Conservation (phyloP, 192 early-diverging fungal genomes). For the Diversispora eburnea region DNA sequence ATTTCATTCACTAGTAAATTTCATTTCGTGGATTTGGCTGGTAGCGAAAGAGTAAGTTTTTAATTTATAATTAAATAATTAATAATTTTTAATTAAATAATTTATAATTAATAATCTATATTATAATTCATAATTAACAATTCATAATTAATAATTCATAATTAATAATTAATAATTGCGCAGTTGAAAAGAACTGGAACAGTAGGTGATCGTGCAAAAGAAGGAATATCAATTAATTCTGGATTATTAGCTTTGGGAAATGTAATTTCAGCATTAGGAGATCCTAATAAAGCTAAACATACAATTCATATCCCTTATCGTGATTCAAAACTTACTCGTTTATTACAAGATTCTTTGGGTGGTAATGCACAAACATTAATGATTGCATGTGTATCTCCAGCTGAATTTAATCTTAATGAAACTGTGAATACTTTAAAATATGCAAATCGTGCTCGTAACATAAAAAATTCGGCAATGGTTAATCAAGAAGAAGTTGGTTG, state of each 20-base stretch:
- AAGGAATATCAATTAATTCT: slow-evolving; percentile 96
- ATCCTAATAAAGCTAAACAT: slow-evolving; percentile 53
- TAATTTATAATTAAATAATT: not conserved
- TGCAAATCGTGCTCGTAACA: slow-evolving; percentile 93
- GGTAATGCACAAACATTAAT: too few relatives aligned
- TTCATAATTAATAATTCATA: not conserved
- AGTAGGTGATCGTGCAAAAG: slow-evolving; percentile 86
- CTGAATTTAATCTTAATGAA: slow-evolving; percentile 80
- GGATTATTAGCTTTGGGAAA: slow-evolving; percentile 95
- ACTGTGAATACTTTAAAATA: slow-evolving; percentile 96
- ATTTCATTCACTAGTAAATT: slow-evolving; percentile 85
- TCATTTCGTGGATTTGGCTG: slow-evolving; percentile 98
- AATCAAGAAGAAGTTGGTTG: slow-evolving; percentile 68
- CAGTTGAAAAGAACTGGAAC: slow-evolving; percentile 88
- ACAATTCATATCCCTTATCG: slow-evolving; percentile 88
- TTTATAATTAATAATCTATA: not conserved
- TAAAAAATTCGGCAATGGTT: slow-evolving; percentile 84
- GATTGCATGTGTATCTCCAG: slow-evolving; percentile 66
- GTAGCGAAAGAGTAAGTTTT: slow-evolving; percentile 70
- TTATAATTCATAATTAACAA: too few relatives aligned
- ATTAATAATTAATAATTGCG: not conserved
- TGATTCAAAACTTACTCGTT: slow-evolving; percentile 92
- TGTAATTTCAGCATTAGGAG: slow-evolving; percentile 93
- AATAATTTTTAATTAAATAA: not conserved
- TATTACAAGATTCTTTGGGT: slow-evolving; percentile 86